Evolutionary conservation across 2,329 filamentous ascomycete species (phyloP).

Genomic region (Epichloe hybrida): DNA sequence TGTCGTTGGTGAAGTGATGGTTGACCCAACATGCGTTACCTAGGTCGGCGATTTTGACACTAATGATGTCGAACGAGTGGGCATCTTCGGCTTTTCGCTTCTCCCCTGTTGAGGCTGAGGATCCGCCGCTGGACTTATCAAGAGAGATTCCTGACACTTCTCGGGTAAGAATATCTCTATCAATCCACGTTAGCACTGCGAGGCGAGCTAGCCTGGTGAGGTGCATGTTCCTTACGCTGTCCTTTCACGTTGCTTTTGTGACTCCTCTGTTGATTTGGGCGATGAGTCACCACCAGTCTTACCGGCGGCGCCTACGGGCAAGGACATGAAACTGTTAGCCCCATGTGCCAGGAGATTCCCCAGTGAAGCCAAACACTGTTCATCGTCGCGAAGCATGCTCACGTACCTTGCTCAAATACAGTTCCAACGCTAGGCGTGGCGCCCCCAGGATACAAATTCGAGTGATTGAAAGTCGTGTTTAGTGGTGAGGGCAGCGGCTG

Average conservation of each 20-base stretch:
- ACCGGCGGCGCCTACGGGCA: conserved; percentile 18
- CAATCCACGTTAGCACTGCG: conserved; percentile 5
- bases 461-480: conserved; percentile 77
- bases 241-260: conserved; percentile 78
- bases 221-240: conserved; percentile 56
- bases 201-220: not conserved
- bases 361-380: not conserved
- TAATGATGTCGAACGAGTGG: conserved; percentile 60
- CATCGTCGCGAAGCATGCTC: not conserved
- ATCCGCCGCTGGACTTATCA: conserved; percentile 49
- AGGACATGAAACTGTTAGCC: not conserved
- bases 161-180: conserved; percentile 73
- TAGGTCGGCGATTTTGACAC: conserved; percentile 96
- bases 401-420: conserved; percentile 66
- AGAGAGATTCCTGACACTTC: conserved; percentile 93
- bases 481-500: conserved; percentile 91
- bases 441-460: conserved; percentile 54
- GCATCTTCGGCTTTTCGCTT: conserved; percentile 49
- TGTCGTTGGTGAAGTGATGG: conserved; percentile 98
- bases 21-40: conserved; percentile 98
- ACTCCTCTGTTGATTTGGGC: conserved; percentile 43
- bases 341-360: not conserved
- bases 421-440: conserved; percentile 70
- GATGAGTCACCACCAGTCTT: conserved; percentile 29
- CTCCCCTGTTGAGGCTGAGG: conserved; percentile 41